phyloP scores from a whole-genome alignment of 1,139 yeast species.

The Yamadazyma membranifaciens region DNA sequence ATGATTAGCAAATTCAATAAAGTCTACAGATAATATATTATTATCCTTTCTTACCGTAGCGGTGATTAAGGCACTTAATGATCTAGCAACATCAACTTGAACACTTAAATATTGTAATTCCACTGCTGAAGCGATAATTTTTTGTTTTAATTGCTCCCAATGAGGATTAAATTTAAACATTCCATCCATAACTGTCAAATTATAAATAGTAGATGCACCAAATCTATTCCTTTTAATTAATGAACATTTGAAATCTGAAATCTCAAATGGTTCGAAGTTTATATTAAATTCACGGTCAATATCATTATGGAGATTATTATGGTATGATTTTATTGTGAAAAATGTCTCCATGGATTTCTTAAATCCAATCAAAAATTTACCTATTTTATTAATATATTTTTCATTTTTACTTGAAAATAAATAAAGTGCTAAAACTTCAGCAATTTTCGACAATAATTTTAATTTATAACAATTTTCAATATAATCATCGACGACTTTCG shows the following conservation, averaged over 20 bases:
- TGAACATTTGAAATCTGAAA: slow-evolving; percentile 57
- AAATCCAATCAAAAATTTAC: slow-evolving; percentile 41
- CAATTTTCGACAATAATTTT: slow-evolving; percentile 61
- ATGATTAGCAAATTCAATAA: slow-evolving; percentile 45
- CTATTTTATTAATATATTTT: slow-evolving; percentile 39
- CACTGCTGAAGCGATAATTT: slow-evolving; percentile 58
- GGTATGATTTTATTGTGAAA: slow-evolving; percentile 30
- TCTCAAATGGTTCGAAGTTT: slow-evolving; percentile 45
- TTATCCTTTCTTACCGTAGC: slow-evolving; percentile 51
- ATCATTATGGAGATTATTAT: slow-evolving; percentile 40
- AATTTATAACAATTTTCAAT: slow-evolving; percentile 54
- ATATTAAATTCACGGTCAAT: slow-evolving; percentile 36
- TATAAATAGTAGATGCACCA: slow-evolving; percentile 57
- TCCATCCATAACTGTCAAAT: slow-evolving; percentile 61
- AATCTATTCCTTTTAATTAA: slow-evolving; percentile 46
- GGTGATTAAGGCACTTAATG: slow-evolving; percentile 77
- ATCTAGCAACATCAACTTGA: slow-evolving; percentile 66
- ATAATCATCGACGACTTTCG: slow-evolving; percentile 20
- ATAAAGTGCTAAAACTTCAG: slow-evolving; percentile 73
- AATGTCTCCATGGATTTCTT: slow-evolving; percentile 27
- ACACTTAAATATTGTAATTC: slow-evolving; percentile 65
- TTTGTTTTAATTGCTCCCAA: slow-evolving; percentile 54
- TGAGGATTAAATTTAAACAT: slow-evolving; percentile 36
- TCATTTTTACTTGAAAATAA: slow-evolving; percentile 58
- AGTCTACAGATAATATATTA: slow-evolving; percentile 31